Percentiles rank a stretch among this genome's conserved stretches.
Evolutionary conservation across 2,329 filamentous ascomycete species (phyloP).

Genomic region (Akanthomyces uredinophilus): DNA sequence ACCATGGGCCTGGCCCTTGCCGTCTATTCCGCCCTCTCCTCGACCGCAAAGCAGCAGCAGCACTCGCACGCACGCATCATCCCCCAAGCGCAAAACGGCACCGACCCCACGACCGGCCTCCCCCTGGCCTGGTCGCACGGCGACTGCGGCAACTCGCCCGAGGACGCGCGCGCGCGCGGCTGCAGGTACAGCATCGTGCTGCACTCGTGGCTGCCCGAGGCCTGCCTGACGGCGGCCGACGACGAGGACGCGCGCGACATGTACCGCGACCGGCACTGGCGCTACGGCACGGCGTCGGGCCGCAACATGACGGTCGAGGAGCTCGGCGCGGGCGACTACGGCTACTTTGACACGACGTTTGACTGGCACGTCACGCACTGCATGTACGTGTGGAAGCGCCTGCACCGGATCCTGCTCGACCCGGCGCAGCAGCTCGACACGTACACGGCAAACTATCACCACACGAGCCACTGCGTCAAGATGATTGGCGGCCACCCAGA

Average conservation of each 20-base stretch:
- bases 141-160: constrained; percentile 20
- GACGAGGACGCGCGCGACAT: constrained; percentile 21
- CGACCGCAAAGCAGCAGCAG: neutral
- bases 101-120: constrained; percentile 16
- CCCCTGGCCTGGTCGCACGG: constrained; percentile 18
- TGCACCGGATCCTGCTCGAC: constrained; percentile 20
- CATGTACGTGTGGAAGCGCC: constrained; percentile 21
- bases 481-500: constrained; percentile 17
- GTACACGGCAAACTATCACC: constrained; percentile 20
- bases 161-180: constrained; percentile 15
- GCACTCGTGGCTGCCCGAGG: constrained; percentile 20
- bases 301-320: constrained; percentile 19
- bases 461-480: constrained; percentile 21
- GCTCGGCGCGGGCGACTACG: constrained; percentile 17
- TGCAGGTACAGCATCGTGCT: constrained; percentile 20
- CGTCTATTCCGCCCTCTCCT: neutral
- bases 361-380: constrained; percentile 22
- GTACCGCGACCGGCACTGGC: constrained; percentile 18
- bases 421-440: constrained; percentile 18
- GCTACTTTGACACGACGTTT: constrained; percentile 18
- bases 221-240: constrained; percentile 19
- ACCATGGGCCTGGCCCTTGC: neutral
- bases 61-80: constrained; percentile 7
- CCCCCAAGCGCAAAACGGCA: constrained; percentile 12
- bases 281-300: constrained; percentile 14